Evolutionary conservation across 345 rosid genomes (phyloP).

Genomic region (rapeseed (Brassica napus)): Da-Ae NC_063446.1:15774501-15775000

Average conservation of each 20-base stretch:
- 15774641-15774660: slow-evolving; percentile 36
- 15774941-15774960: no score
- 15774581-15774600: slow-evolving; percentile 37
- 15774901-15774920: no score
- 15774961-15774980: no score
- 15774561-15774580: slow-evolving; percentile 32
- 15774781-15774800: not conserved
- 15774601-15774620: slow-evolving; percentile 38
- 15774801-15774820: not conserved
- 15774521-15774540: slow-evolving; percentile 42
- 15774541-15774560: slow-evolving; percentile 27
- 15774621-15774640: slow-evolving; percentile 30
- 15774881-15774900: no score
- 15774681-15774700: slow-evolving; percentile 32
- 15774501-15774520: not conserved
- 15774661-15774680: slow-evolving; percentile 42
- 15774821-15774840: not conserved
- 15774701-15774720: slow-evolving; percentile 38
- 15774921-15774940: no score
- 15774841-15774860: not conserved
- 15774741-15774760: not conserved
- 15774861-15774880: no score
- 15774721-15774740: not conserved
- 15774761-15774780: not conserved
- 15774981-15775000: no score